Evolutionary conservation across 2,329 filamentous ascomycete species (phyloP).

Genomic region (Fusarium coffeatum): DNA sequence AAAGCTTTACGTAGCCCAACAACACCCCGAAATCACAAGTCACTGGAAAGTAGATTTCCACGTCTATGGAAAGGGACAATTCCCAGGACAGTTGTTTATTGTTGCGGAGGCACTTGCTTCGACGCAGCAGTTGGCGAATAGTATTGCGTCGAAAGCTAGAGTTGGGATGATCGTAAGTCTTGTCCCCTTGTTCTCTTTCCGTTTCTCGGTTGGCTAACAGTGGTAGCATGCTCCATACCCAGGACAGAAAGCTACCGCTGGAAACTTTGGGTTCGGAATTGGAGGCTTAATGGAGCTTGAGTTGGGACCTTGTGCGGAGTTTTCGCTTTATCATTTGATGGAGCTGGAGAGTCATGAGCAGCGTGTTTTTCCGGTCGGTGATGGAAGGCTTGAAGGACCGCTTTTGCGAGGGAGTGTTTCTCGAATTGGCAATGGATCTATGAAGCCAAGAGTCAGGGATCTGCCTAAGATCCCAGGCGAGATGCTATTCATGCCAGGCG

Average conservation of each 20-base stretch:
- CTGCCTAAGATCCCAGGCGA: rapidly evolving
- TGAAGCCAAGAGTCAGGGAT: rapidly evolving
- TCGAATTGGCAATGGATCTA: constrained; percentile 9
- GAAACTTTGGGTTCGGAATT: constrained; percentile 59
- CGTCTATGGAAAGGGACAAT: constrained; percentile 54
- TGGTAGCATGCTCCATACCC: constrained; percentile 58
- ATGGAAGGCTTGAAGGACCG: background rate
- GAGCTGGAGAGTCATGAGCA: constrained; percentile 50
- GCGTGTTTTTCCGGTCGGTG: background rate
- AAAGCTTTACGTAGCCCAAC: constrained; percentile 33
- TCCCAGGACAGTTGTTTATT: constrained; percentile 53
- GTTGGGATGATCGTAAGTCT: constrained; percentile 47
- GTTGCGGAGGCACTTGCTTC: constrained; percentile 60
- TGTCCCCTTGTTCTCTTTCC: rapidly evolving
- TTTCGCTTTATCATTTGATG: constrained; percentile 63
- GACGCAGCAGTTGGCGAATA: constrained; percentile 58
- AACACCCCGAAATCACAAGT: constrained; percentile 30
- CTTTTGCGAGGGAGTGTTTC: constrained; percentile 7
- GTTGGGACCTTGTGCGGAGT: constrained; percentile 55
- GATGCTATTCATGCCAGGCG: background rate
- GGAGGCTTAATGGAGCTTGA: constrained; percentile 47
- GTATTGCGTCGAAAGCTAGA: constrained; percentile 46
- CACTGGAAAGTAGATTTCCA: constrained; percentile 53
- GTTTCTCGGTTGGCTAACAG: rapidly evolving
- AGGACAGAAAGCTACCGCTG: constrained; percentile 63